These are phyloP conservation scores for Rhodotorula babjevae DNA, from an alignment of 768 basidiomycete species.

Conservation along the genomic window DNA sequence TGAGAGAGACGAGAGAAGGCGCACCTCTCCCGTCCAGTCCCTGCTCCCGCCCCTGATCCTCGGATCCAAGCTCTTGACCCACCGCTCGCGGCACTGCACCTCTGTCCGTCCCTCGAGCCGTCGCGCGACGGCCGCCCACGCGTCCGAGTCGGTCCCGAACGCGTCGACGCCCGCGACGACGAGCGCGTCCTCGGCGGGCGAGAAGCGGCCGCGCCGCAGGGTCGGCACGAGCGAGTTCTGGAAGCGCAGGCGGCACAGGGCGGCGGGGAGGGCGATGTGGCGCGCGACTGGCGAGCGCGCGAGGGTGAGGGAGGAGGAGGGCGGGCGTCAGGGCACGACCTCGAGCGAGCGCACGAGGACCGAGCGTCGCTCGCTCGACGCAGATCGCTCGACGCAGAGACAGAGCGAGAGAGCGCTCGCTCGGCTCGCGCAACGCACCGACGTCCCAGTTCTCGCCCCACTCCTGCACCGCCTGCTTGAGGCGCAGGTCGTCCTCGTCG, in stretches of 20 bases:
- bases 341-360: no score
- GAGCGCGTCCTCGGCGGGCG: constrained; percentile 20
- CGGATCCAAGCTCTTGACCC: constrained; percentile 32
- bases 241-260: constrained; percentile 32
- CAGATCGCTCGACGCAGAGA: no score
- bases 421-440: no score
- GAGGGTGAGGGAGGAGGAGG: no score
- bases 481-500: constrained; percentile 13
- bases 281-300: constrained; percentile 18
- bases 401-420: no score
- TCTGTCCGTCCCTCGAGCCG: constrained; percentile 28
- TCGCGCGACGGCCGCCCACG: constrained; percentile 20
- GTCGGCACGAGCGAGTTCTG: constrained; percentile 17
- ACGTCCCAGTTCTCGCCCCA: constrained; percentile 37
- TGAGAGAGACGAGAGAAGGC: neutral
- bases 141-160: constrained; percentile 1
- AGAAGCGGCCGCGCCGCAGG: constrained; percentile 29
- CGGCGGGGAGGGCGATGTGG: neutral
- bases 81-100: constrained; percentile 38
- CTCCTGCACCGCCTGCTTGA: constrained; percentile 13
- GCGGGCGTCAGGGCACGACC: no score
- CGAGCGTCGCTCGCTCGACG: no score
- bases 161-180: constrained; percentile 13
- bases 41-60: neutral
- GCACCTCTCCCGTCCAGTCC: constrained; percentile 33